Conservation (phyloP, 169 alveolate genomes). For the Plasmodium malariae region DNA sequence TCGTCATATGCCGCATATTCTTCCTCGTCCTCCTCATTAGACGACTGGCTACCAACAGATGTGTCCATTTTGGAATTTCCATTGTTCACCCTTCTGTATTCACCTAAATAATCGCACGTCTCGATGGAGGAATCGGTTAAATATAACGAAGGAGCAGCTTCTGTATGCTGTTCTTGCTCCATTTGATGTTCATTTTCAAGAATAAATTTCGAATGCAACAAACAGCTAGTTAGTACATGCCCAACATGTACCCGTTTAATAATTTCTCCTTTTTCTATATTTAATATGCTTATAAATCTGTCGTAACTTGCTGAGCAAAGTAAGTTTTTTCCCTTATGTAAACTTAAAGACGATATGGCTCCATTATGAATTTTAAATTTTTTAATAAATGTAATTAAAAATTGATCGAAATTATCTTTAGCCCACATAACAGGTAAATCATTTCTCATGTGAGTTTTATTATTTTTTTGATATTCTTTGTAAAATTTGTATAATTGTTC, state of each 20-base stretch:
- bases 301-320: slow-evolving; percentile 77
- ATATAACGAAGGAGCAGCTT: neutral
- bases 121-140: neutral
- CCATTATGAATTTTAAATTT: slow-evolving; percentile 73
- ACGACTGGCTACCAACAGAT: slow-evolving; percentile 16
- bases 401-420: slow-evolving; percentile 43
- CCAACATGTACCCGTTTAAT: slow-evolving; percentile 56
- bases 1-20: neutral
- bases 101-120: neutral
- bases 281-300: slow-evolving; percentile 73
- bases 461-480: slow-evolving; percentile 56
- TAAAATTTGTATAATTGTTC: slow-evolving; percentile 58
- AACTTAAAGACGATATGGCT: slow-evolving; percentile 69
- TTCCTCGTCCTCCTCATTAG: slow-evolving; percentile 21
- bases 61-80: neutral
- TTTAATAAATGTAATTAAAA: slow-evolving; percentile 12
- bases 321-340: slow-evolving; percentile 79
- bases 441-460: slow-evolving; percentile 63
- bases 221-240: slow-evolving; percentile 41
- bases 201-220: slow-evolving; percentile 36
- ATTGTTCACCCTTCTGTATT: slow-evolving; percentile 6
- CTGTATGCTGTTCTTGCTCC: neutral
- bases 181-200: neutral
- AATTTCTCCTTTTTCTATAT: slow-evolving; percentile 23
- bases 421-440: slow-evolving; percentile 66